Percentiles rank a stretch among this genome's conserved stretches.
Conservation (phyloP, 1,284 basidiomycete genomes). For the Nidula niveotomentosa region DNA sequence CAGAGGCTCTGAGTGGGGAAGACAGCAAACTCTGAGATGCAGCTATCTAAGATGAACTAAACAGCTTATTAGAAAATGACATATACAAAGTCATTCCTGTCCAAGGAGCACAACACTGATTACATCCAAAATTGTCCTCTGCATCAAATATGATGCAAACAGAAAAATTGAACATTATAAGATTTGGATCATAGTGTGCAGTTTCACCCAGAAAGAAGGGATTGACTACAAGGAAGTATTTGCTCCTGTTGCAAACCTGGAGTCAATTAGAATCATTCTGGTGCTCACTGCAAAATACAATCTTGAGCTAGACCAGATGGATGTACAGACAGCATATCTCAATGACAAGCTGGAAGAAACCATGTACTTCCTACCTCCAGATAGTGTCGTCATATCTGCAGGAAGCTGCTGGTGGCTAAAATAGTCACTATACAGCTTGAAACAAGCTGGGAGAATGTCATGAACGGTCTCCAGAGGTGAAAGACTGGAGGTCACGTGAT, state of each 20-base stretch:
- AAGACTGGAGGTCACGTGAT: no score
- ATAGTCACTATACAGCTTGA: constrained; percentile 4
- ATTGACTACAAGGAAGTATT: constrained; percentile 15
- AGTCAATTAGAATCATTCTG: constrained; percentile 28
- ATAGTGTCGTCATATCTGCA: neutral
- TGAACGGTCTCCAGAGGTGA: no score
- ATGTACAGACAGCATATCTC: constrained; percentile 19
- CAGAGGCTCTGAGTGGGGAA: constrained; percentile 3
- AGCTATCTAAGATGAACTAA: constrained; percentile 10
- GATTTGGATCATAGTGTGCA: neutral
- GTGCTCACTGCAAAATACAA: constrained; percentile 25
- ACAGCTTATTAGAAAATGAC: constrained; percentile 10
- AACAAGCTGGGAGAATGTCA: constrained; percentile 3
- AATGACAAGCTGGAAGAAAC: neutral
- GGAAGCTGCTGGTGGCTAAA: constrained; percentile 1
- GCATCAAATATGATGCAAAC: neutral
- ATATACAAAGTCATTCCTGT: constrained; percentile 15
- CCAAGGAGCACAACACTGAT: constrained; percentile 12
- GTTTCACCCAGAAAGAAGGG: neutral
- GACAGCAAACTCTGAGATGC: constrained; percentile 6
- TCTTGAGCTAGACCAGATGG: constrained; percentile 29
- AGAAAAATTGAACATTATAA: constrained; percentile 12
- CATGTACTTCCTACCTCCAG: neutral
- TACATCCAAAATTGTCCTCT: neutral
- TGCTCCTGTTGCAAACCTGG: constrained; percentile 26